Percentiles rank a stretch among this genome's conserved stretches.
Conservation (phyloP, 495 filamentous ascomycete species). For the Ramalina peruviana region DNA sequence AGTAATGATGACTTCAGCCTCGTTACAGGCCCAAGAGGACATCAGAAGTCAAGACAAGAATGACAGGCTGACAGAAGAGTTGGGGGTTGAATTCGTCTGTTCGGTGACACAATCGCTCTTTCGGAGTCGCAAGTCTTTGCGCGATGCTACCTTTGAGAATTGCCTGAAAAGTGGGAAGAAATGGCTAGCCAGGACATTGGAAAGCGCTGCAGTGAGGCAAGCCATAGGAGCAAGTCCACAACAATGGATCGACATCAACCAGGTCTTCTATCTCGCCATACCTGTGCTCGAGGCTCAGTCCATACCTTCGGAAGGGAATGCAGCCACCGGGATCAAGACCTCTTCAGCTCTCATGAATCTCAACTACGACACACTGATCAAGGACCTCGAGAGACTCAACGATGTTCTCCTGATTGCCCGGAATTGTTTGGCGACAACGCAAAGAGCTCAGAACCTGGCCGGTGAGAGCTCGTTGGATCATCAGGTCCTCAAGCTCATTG, state of each 20-base stretch:
- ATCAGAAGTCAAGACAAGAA: neutral
- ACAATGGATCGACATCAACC: conserved; percentile 56
- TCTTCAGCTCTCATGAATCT: conserved; percentile 60
- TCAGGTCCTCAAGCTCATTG: conserved; percentile 68
- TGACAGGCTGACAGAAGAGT: conserved; percentile 30
- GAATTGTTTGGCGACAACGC: conserved; percentile 71
- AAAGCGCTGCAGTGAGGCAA: conserved; percentile 43
- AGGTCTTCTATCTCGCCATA: conserved; percentile 44
- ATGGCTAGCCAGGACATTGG: conserved; percentile 36
- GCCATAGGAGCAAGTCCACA: conserved; percentile 40
- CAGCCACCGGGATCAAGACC: conserved; percentile 39
- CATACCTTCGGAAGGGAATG: conserved; percentile 42
- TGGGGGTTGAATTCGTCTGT: conserved; percentile 36
- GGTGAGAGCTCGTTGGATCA: conserved; percentile 65
- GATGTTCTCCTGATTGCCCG: conserved; percentile 72
- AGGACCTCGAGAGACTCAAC: conserved; percentile 72
- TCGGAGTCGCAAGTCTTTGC: conserved; percentile 26
- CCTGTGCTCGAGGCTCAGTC: conserved; percentile 49
- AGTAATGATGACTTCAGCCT: too few species aligned
- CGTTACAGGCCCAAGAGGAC: too few species aligned
- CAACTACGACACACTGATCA: conserved; percentile 59
- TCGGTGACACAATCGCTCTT: conserved; percentile 43
- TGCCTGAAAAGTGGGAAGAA: conserved; percentile 24
- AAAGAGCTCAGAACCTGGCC: conserved; percentile 75
- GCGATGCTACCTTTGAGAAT: conserved; percentile 29